Base-by-base conservation (phyloP, 2,329 filamentous ascomycete species). In the Sporothrix luriei region DNA sequence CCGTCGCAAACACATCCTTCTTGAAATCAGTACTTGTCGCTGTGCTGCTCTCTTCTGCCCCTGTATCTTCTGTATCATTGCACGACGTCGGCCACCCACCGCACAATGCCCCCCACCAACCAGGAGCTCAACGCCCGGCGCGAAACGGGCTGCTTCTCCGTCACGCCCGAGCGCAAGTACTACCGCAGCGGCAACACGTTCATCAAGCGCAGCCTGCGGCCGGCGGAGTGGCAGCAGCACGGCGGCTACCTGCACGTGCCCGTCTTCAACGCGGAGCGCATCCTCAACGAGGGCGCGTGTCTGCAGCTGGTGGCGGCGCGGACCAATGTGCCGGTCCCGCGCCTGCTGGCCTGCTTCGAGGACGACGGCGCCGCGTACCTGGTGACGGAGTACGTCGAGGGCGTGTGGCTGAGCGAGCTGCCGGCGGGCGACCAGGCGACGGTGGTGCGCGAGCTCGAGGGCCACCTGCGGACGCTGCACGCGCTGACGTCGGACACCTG, bases 321-420 rank as follows among this genome's bases (percentile, higher is more conserved):
- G 55, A 78, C 77, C 29, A 68, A 76, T 33, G 74, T 78, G 26
- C 78, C 77, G 10, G 70, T 78, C 1, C 77, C 76, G 10, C 69
- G 67, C 0, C 24, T 77, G 2, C 72, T 74, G 49, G 74, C 71
- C 52, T 71, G 74, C 66, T 78, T 78, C 61, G 75, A 78, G 54
- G 77, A 78, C 59, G 75, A 77, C 66, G 75, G 74, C 4, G 76
- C 77, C 19, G 76, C 74, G 59, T 77, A 77, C 68, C 52, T 78
- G 40, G 72, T 77, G 19, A 77, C 74, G 14, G 75, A 78, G 67
- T 76, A 74, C 67, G 72, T 79, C 33, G 70, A 75, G 29, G 77
- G 78, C 11, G 75, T 76, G 4, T 70, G 55, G 64, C 77, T 79
- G 77, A 69, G 73, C 29, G 71, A 75, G 10, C 74, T 79, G 10